Evolutionary conservation across 1,284 basidiomycete genomes (phyloP).

Genomic region (Ceratobasidium sp.): DNA sequence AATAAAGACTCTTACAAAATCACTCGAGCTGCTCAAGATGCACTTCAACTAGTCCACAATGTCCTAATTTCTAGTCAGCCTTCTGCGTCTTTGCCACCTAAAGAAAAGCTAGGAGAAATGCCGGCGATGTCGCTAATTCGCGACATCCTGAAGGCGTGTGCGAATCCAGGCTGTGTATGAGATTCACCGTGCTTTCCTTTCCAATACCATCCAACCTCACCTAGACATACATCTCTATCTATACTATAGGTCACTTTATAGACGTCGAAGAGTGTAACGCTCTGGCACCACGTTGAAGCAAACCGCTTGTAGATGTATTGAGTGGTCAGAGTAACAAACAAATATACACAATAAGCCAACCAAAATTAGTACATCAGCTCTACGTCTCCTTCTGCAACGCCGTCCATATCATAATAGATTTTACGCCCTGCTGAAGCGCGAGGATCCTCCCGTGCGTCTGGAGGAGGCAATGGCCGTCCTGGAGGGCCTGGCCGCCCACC

Average conservation of each 20-base stretch:
- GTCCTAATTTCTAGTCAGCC: constrained; percentile 6
- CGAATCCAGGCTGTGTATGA: background rate
- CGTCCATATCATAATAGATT: constrained; percentile 90
- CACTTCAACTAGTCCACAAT: constrained; percentile 25
- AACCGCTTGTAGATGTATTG: constrained; percentile 13
- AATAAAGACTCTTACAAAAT: background rate
- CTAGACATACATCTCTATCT: background rate
- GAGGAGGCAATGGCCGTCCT: constrained; percentile 70
- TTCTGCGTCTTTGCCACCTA: background rate
- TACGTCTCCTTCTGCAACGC: constrained; percentile 88
- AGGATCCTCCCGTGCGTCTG: constrained; percentile 89
- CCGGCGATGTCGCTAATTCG: constrained; percentile 31
- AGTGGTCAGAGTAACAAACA: constrained; percentile 33
- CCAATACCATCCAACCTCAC: background rate
- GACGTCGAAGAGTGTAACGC: background rate
- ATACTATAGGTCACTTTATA: background rate
- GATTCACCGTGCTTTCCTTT: too few relatives aligned
- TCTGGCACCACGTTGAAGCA: background rate
- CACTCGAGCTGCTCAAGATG: constrained; percentile 35
- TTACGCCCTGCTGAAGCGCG: constrained; percentile 83
- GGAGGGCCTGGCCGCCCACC: constrained; percentile 53
- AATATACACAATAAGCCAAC: constrained; percentile 37
- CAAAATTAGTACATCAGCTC: constrained; percentile 58
- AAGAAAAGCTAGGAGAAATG: background rate
- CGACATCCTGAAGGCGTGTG: constrained; percentile 30